Evolutionary conservation across 2,329 filamentous ascomycete genomes (phyloP).

Genomic region (Ophiostoma piceae): DNA sequence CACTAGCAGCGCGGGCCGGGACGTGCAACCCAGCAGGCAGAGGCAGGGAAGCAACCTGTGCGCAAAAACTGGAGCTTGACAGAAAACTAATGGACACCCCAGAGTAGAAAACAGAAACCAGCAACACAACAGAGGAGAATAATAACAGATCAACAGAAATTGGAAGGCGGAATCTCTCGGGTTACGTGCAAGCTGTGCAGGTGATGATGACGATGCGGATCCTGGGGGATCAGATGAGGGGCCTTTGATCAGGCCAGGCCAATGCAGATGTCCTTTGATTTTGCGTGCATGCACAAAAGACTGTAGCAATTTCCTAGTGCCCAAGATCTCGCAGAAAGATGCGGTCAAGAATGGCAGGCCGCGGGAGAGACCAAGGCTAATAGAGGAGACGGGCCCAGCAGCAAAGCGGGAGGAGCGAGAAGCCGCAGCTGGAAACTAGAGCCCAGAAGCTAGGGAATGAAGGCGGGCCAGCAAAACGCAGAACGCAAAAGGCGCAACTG

Average conservation of each 20-base stretch:
- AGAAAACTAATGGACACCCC: background rate
- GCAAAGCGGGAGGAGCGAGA: background rate
- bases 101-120: background rate
- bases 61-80: background rate
- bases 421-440: background rate
- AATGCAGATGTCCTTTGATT: background rate
- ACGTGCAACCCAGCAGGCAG: background rate
- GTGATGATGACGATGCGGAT: background rate
- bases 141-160: background rate
- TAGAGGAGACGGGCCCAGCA: background rate
- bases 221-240: slow-evolving; percentile 6
- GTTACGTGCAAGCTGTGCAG: background rate
- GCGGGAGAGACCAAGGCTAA: background rate
- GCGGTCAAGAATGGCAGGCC: slow-evolving; percentile 6
- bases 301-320: background rate
- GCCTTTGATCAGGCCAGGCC: background rate
- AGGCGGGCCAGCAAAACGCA: background rate
- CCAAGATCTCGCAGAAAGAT: slow-evolving; percentile 6
- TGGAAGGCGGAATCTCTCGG: background rate
- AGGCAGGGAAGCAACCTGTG: background rate
- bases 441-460: background rate
- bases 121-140: background rate
- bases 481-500: background rate
- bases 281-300: background rate
- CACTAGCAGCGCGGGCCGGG: slow-evolving; percentile 14